A percentile compares a stretch with the other conserved stretches of the same genome.
These are phyloP conservation scores for Sugiyamaella lignohabitans DNA, from an alignment of 805 yeast genomes.

Conservation along the genomic window DNA sequence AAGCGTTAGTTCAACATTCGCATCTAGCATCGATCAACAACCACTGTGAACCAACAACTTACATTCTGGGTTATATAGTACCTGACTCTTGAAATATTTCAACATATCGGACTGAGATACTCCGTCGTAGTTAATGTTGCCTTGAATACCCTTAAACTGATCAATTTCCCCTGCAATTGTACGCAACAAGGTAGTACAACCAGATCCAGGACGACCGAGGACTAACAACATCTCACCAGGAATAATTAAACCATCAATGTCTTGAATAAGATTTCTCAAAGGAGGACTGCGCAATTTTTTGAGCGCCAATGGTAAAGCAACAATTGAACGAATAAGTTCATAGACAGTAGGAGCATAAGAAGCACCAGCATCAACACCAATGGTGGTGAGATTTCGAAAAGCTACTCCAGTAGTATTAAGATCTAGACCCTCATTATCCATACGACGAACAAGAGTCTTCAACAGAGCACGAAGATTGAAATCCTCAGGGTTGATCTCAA, in stretches of 20 bases:
- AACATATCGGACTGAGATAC: slow-evolving; percentile 54
- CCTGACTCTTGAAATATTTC: slow-evolving; percentile 46
- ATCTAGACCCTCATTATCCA: slow-evolving; percentile 31
- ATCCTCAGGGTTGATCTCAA: slow-evolving; percentile 41
- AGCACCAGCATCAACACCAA: slow-evolving; percentile 44
- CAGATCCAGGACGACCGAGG: slow-evolving; percentile 72
- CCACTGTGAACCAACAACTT: slow-evolving; percentile 15
- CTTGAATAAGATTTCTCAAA: slow-evolving; percentile 23
- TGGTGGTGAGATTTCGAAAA: slow-evolving; percentile 36
- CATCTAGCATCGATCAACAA: background rate
- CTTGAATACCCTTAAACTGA: slow-evolving; percentile 43
- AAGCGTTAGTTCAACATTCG: slow-evolving; percentile 28
- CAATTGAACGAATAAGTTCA: slow-evolving; percentile 34
- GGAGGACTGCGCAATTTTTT: slow-evolving; percentile 8
- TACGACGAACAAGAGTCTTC: slow-evolving; percentile 14
- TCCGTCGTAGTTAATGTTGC: slow-evolving; percentile 58
- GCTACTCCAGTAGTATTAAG: slow-evolving; percentile 32
- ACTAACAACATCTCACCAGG: slow-evolving; percentile 69
- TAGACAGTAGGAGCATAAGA: slow-evolving; percentile 40
- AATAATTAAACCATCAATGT: slow-evolving; percentile 34
- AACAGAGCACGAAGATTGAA: slow-evolving; percentile 42
- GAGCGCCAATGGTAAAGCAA: slow-evolving; percentile 20
- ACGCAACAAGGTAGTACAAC: slow-evolving; percentile 65
- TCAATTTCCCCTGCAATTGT: slow-evolving; percentile 54
- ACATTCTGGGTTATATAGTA: slow-evolving; percentile 35